phyloP scores from a whole-genome alignment of 2,329 filamentous ascomycete species.

The Aspergillus sp. region DNA sequence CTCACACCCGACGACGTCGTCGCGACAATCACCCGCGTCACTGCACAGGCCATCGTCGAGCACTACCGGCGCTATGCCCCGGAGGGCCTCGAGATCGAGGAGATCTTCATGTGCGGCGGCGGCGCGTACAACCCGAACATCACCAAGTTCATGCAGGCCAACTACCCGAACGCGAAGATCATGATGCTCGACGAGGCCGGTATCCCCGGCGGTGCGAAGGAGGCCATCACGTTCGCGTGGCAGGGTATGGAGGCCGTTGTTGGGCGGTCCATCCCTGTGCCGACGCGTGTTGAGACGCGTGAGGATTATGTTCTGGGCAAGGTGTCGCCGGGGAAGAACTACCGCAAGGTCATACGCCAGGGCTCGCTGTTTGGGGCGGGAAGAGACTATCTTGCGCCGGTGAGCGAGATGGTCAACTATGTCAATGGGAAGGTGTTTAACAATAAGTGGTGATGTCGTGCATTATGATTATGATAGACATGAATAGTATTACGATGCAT shows the following conservation, averaged over 20 bases:
- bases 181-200: conserved; percentile 59
- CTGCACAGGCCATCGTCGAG: conserved; percentile 58
- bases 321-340: conserved; percentile 55
- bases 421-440: conserved; percentile 49
- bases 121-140: conserved; percentile 45
- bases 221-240: conserved; percentile 61
- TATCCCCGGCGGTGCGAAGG: conserved; percentile 58
- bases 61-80: conserved; percentile 52
- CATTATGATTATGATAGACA: not conserved
- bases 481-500: not conserved
- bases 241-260: conserved; percentile 61
- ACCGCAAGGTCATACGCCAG: conserved; percentile 53
- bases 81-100: conserved; percentile 46
- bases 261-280: conserved; percentile 56
- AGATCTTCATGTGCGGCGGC: conserved; percentile 56
- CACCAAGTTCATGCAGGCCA: conserved; percentile 50
- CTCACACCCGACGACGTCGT: not conserved
- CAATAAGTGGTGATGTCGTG: conserved; percentile 44
- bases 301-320: conserved; percentile 56
- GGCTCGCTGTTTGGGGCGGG: conserved; percentile 53
- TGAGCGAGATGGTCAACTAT: conserved; percentile 53
- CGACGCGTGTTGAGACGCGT: conserved; percentile 54
- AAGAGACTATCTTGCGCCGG: conserved; percentile 45
- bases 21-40: conserved; percentile 51
- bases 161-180: conserved; percentile 51